Base-by-base conservation (phyloP, 169 alveolate species). In the Babesia bovis region DNA sequence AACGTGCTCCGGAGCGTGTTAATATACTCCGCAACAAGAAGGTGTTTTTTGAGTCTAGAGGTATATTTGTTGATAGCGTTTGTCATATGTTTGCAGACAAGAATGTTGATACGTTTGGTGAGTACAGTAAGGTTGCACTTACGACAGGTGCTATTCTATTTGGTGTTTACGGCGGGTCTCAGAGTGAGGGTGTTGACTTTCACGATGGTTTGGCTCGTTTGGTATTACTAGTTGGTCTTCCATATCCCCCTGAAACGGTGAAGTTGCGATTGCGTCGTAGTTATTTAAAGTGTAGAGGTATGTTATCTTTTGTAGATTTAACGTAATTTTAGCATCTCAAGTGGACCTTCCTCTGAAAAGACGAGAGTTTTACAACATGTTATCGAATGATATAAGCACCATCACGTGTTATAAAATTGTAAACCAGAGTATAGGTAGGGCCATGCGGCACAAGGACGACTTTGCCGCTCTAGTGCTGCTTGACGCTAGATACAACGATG, bases 121-220 rank as follows among this genome's bases (percentile, higher is more conserved):
- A 70, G 17, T 79, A 69, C 70, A 32, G 67, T 36, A 67, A 56
- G 41, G 30, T 36, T 17, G 79, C 82, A 33, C 19, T 67, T 5
- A 57, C 66, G 45, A 65, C 71, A 79, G 97, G 97, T 12, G 97
- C 94, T 10, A 81, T 96, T 26, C 82, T 95, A 23, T 91, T 96
- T 50, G 95, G 98, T 7, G 90, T 87, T 2, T 83, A 75, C 61
- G 89, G 86, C 38, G 92, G 85, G 36, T 75, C 57, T 49, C 89
- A 95, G 17, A 94, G 98, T 40, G 99, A 97, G 82, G 99, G 99
- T 17, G 96, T 97, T 45, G 95, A 97, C 82, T 97, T 97, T 77
- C 73, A 94, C 25, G 98, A 96, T 85, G 94, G 93, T 23, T 83
- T 95, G 25, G 98, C 98, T 25, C 84, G 99, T 59, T 84, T 93